Evolutionary conservation across 306 rosid species (phyloP).

Genomic region (Styphnolobium japonicum): DNA sequence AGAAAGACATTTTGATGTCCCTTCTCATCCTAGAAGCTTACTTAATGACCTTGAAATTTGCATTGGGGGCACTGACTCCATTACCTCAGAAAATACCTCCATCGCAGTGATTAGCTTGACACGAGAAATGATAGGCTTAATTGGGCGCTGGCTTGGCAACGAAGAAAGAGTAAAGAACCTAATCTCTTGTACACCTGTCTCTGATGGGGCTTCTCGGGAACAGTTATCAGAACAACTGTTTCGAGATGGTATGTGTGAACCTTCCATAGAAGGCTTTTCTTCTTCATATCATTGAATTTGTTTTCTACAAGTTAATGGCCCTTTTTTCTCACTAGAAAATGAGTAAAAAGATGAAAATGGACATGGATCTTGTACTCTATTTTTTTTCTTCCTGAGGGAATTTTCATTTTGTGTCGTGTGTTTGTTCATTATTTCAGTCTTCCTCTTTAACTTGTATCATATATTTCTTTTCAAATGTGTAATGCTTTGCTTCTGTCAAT

Average conservation of each 20-base stretch:
- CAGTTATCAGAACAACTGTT: constrained; percentile 75
- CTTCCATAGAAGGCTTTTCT: constrained; percentile 17
- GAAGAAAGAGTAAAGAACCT: constrained; percentile 75
- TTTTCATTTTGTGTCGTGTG: neutral
- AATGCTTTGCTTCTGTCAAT: neutral
- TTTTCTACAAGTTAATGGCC: neutral
- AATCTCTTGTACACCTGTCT: constrained; percentile 42
- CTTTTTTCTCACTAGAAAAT: neutral
- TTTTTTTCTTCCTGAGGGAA: neutral
- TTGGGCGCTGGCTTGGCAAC: constrained; percentile 87
- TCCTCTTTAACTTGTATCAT: neutral
- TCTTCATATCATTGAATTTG: constrained; percentile 1
- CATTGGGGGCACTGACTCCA: constrained; percentile 66
- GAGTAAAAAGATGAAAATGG: neutral
- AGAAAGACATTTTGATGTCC: constrained; percentile 54
- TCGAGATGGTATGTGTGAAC: constrained; percentile 75
- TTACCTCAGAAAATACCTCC: constrained; percentile 62
- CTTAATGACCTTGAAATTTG: constrained; percentile 85
- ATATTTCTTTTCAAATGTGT: neutral
- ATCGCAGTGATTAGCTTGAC: constrained; percentile 79
- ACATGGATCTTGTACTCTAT: neutral
- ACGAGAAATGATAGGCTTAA: constrained; percentile 58
- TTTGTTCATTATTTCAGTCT: neutral
- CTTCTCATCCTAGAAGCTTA: constrained; percentile 79
- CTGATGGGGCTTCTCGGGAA: constrained; percentile 64